Conservation (phyloP, 2,329 filamentous ascomycete genomes). For the Penicillium paneum region DNA sequence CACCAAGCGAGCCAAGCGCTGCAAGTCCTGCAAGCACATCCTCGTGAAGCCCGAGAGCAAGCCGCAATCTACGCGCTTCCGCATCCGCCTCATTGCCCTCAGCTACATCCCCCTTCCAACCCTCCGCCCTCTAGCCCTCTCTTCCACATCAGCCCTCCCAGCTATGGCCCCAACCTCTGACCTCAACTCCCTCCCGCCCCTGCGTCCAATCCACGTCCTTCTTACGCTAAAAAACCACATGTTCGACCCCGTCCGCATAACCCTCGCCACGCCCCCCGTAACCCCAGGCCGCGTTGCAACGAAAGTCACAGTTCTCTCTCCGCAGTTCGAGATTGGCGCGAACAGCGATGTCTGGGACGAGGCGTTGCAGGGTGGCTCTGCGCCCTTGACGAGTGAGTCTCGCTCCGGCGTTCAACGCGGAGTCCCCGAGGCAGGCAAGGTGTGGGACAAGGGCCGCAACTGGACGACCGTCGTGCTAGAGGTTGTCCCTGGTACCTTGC, state of each 20-base stretch:
- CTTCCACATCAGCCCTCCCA: constrained; percentile 25
- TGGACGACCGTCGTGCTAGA: constrained; percentile 95
- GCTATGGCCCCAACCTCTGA: constrained; percentile 32
- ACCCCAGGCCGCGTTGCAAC: constrained; percentile 75
- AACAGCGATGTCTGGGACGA: constrained; percentile 96
- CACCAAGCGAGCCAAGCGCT: constrained; percentile 91
- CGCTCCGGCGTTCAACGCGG: constrained; percentile 41
- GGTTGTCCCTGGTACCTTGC: constrained; percentile 62
- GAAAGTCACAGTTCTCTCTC: constrained; percentile 87
- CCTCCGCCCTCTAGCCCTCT: constrained; percentile 56
- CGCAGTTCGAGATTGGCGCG: constrained; percentile 88
- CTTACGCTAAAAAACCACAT: constrained; percentile 91
- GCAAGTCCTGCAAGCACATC: constrained; percentile 88
- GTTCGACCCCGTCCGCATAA: constrained; percentile 85
- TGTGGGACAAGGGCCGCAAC: constrained; percentile 92
- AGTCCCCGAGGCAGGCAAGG: constrained; percentile 79
- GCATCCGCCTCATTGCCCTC: constrained; percentile 83
- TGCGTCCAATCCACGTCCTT: constrained; percentile 68
- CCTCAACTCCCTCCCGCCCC: constrained; percentile 48
- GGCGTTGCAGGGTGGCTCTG: constrained; percentile 60
- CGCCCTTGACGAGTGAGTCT: constrained; percentile 36
- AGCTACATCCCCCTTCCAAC: constrained; percentile 83
- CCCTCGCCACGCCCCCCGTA: constrained; percentile 74
- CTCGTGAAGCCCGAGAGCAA: constrained; percentile 92
- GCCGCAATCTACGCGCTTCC: constrained; percentile 81